phyloP scores from a whole-genome alignment of 257 asterid species.

The Plectranthus barbatus region DNA sequence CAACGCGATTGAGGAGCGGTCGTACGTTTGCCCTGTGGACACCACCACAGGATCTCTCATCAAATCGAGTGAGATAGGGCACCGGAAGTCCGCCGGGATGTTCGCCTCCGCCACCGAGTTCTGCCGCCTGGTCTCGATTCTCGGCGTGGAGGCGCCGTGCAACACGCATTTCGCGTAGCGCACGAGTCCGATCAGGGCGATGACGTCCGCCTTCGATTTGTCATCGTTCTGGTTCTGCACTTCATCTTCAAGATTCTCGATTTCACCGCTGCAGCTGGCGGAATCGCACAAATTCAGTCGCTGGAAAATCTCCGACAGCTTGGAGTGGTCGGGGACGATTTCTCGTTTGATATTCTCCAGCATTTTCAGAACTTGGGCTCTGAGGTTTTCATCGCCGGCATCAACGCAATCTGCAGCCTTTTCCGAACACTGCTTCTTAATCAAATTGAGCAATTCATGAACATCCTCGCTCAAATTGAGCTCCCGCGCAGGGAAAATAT shows the following conservation, averaged over 20 bases:
- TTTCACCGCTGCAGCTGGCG: conserved; percentile 49
- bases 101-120: conserved; percentile 40
- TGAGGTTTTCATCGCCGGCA: conserved; percentile 36
- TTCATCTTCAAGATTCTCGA: conserved; percentile 66
- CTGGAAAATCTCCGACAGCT: conserved; percentile 31
- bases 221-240: conserved; percentile 53
- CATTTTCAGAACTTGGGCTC: conserved; percentile 46
- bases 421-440: conserved; percentile 58
- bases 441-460: conserved; percentile 49
- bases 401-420: conserved; percentile 27
- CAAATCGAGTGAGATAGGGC: conserved; percentile 73
- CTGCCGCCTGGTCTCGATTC: conserved; percentile 34
- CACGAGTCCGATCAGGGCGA: conserved; percentile 70
- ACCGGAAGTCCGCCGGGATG: conserved; percentile 67
- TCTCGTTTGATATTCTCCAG: conserved; percentile 52
- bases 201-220: conserved; percentile 38
- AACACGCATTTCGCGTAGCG: conserved; percentile 81
- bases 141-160: conserved; percentile 75
- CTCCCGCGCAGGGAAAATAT: conserved; percentile 60
- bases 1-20: conserved; percentile 44
- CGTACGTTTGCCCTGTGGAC: conserved; percentile 82
- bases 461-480: conserved; percentile 55
- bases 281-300: conserved; percentile 44
- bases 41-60: conserved; percentile 85
- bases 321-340: conserved; percentile 51